Conservation (phyloP, 2,329 filamentous ascomycete species). For the Apiospora kogelbergensis region DNA sequence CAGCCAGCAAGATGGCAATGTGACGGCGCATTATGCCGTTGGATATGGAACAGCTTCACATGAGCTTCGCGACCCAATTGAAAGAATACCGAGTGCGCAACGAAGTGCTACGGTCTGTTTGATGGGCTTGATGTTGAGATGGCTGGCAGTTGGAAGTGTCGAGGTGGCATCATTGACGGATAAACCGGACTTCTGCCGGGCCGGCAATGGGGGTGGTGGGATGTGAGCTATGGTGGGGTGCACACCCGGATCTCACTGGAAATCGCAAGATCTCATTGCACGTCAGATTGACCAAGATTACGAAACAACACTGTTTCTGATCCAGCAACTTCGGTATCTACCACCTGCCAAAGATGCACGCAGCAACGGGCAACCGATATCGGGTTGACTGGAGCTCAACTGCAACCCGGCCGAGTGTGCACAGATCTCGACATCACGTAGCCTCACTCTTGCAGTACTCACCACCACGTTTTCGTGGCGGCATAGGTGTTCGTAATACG, state of each 20-base stretch:
- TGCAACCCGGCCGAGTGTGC: background rate
- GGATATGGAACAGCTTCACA: background rate
- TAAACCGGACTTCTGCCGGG: slow-evolving; percentile 7
- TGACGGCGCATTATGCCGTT: slow-evolving; percentile 44
- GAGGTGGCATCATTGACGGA: slow-evolving; percentile 4
- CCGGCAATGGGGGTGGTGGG: background rate
- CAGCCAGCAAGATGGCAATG: slow-evolving; percentile 41
- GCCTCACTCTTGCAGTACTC: background rate
- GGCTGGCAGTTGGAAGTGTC: background rate
- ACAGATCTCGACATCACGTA: background rate
- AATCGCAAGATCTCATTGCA: background rate
- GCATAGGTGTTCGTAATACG: background rate
- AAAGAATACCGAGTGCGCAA: background rate
- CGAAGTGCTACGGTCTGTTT: background rate
- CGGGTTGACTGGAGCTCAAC: background rate
- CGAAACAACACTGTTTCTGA: background rate
- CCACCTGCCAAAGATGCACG: background rate
- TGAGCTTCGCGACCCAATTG: background rate
- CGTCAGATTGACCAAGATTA: background rate
- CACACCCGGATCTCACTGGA: background rate
- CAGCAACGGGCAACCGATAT: background rate
- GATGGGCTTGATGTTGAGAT: background rate
- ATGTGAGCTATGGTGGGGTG: background rate
- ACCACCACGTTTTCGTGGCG: background rate
- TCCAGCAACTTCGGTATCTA: background rate